Evolutionary conservation across 2,329 filamentous ascomycete genomes (phyloP), one percentile per base, ranked within the genome.

Genomic region (Escovopsis weberi): DNA sequence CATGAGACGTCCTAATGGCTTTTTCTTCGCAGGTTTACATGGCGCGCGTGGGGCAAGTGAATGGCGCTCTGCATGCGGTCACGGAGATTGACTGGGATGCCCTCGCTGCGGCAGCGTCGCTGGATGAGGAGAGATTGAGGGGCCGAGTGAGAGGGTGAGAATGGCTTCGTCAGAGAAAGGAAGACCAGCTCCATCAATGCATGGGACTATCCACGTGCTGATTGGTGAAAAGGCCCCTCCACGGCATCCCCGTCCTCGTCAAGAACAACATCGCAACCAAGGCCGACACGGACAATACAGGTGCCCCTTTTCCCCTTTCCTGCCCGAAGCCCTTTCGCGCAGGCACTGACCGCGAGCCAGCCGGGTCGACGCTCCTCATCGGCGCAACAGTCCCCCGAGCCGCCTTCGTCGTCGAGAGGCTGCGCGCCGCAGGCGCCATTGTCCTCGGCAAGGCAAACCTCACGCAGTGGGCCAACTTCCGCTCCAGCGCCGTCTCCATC

Each of bases 191-290:
- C 15, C 15, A 15, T 23, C 6, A 6, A 23, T 23, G 6, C 4
- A 23, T 23, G 6, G 6, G 23, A 23, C 6, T 6, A 4, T 9
- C n/a, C 26, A 26, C 23, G n/a, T 36, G 19, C 39, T 41, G 7
- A 41, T 36, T 3, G 6, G 12, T 11, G 26, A 23, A n/a, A 12
- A 51, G 49, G 0, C 72, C 74, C 1, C 59, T 80, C 1, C 75
- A 81, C 54, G 78, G 78, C 2, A 67, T 82, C 2, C 78, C 78
- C 0, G 70, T 82, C 36, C 58, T 81, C 4, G 67, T 81, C 59
- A 81, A 82, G 59, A 73, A 79, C 57, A 80, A 78, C 54, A 78
- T 80, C 45, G 76, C 71, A 26, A 81, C 77, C 0, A 55, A 59
- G 1, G 76, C 80, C 52, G 54, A 66, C 47, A 76, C 78, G 72